Base-by-base conservation (phyloP, 352 stramenopile genomes). In the Plasmopara muralis region DNA sequence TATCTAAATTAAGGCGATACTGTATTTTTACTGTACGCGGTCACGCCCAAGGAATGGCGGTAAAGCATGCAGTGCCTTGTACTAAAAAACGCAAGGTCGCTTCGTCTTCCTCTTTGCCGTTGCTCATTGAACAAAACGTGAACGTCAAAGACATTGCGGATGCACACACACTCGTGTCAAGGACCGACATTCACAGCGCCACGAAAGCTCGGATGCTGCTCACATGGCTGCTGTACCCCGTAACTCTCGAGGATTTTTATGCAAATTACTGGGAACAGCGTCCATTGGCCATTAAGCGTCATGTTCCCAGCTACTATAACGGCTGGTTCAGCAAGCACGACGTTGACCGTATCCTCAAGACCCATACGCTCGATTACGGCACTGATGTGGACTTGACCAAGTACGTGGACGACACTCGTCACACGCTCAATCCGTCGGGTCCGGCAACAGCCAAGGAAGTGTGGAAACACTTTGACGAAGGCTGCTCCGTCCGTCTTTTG, bases 221-320 rank as follows among this genome's bases (percentile, higher is more conserved):
- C 28, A 66, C 92, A 62, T 96, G 87, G 87, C 65, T 96, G 10
- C 74, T 96, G 47, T 77, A 77, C 50, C 85, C 84, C 14, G 83
- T 96, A 47, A 77, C 73, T 9, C 56, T 81, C 7, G 68, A 91
- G 35, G 75, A 96, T 62, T 98, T 98, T 52, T 97, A 97, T 63
- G 57, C 73, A 4, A 83, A 87, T 18, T 97, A 97, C 67, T 98
- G 85, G 85, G 94, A 97, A 59, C 87, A 97, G 50, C 81, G 89
- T 29, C 90, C 94, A 33, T 66, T 98, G 29, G 72, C 70, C 31
- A 87, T 95, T 48, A 88, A 89, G 54, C 83, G 83, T 34, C 70
- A 87, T 35, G 65, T 60, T 14, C 57, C 63, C 3, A 57, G 62
- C 39, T 87, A 87, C 60, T 95, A 95, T 62, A 77, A 95, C 33